phyloP scores from a whole-genome alignment of 371 early-diverging fungal species.

The Parasitella parasitica region DNA sequence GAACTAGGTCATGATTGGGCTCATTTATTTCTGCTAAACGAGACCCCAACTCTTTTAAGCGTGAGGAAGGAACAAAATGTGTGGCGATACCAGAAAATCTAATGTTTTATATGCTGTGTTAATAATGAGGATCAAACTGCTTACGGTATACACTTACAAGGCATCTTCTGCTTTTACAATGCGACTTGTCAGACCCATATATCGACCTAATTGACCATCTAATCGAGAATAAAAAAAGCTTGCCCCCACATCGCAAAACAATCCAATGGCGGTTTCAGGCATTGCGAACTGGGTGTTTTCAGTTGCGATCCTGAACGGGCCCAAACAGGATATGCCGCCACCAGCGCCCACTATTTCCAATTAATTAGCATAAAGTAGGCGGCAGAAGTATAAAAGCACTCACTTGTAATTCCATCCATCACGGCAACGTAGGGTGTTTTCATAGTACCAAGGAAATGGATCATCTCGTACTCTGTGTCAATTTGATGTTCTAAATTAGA shows the following conservation, averaged over 20 bases:
- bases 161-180: conserved; percentile 80
- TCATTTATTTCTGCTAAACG: conserved; percentile 75
- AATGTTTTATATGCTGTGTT: too few relatives aligned
- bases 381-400: background rate
- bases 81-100: conserved; percentile 84
- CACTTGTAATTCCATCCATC: conserved; percentile 89
- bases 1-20: conserved; percentile 71
- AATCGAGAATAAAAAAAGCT: conserved; percentile 88
- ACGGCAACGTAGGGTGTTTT: conserved; percentile 83
- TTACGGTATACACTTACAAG: conserved; percentile 55
- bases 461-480: conserved; percentile 79
- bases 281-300: conserved; percentile 91
- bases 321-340: conserved; percentile 88
- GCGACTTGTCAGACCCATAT: conserved; percentile 86
- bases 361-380: background rate
- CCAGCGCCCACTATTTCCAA: conserved; percentile 86
- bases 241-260: conserved; percentile 96
- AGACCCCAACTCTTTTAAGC: conserved; percentile 71
- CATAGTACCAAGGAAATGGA: conserved; percentile 83
- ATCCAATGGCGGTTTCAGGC: conserved; percentile 93
- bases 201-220: conserved; percentile 89
- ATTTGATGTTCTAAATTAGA: conserved; percentile 5
- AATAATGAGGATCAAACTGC: too few relatives aligned
- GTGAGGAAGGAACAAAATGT: conserved; percentile 85
- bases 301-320: conserved; percentile 92